Evolutionary conservation across 2,329 filamentous ascomycete species (phyloP), one percentile per base, ranked within the genome.

Genomic region (Aspergillus felis): DNA sequence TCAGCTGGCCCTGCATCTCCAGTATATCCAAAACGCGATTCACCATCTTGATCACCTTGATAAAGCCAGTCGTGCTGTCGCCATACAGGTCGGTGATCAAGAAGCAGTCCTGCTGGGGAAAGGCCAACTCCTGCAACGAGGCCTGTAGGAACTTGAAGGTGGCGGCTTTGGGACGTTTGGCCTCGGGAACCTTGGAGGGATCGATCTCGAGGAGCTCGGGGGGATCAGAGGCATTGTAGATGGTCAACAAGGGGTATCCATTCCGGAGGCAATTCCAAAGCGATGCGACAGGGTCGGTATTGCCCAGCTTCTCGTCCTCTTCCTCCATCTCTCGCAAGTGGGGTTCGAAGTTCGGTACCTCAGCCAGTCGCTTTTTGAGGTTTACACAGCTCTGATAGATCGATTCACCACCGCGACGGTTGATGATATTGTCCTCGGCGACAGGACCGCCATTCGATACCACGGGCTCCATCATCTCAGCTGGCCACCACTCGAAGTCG

Each of bases 311-410:
- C 53, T 83, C 82, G 55, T 87, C 85, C 66, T 88, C 83, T 59
- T 88, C 84, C 63, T 87, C 83, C 66, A 94, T 87, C 67, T 92
- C 84, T 53, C 84, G 80, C 66, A 96, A 78, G 71, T 89, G 88
- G 20, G 81, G 80, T 61, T 91, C 87, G 71, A 97, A 97, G 57
- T 85, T 89, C 3, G 92, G 92, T 8, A 97, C 92, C 64, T 89
- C 88, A 56, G 87, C 83, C 60, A 99, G 80, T 61, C 94, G 87
- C 76, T 88, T 87, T 72, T 90, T 91, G 60, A 97, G 81, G 54
- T 88, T 87, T 64, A 96, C 84, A 74, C 94, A 97, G 74, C 96
- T 96, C 76, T 97, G 93, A 76, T 96, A 99, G 25, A 99, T 85
- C 10, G 92, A 97, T 64, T 94, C 92, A 73, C 96, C 92, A 72